Evolutionary conservation across 306 rosid species (phyloP), one percentile per base, ranked within the genome.

Genomic region (Rosa rugosa): DNA sequence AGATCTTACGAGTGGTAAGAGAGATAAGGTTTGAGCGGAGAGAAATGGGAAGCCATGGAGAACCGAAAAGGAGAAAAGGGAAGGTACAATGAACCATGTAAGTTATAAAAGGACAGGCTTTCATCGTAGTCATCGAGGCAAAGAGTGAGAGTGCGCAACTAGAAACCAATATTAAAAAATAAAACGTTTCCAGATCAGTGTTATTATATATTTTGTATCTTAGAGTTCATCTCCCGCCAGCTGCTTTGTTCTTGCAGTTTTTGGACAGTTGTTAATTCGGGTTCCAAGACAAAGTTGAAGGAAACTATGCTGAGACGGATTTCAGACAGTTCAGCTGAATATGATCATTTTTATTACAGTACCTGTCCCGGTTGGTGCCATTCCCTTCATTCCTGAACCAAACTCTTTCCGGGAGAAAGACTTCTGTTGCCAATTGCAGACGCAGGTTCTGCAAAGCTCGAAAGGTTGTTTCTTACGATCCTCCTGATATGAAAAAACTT

Each of bases 41-140:
- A 73, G 57, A 82, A 71, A 59, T 67, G 84, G 83, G 86, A 62
- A 84, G 93, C 89, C 93, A 89, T 87, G 80, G 81, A 74, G 78
- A 49, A 64, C 65, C 34, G n/a, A 72, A 85, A 81, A 40, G 25
- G 67, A 41, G 65, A 66, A 68, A 80, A 66, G 50, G 71, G 38
- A 51, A 59, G 72, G 42, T 47, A 40, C 59, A 11, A 49, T 0
- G 2, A 42, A 46, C 56, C 77, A 66, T 71, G 25, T 64, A 54
- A 75, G 45, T 54, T 31, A 57, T 69, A 79, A 83, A 81, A 69
- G 77, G 53, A 57, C 56, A 69, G 8, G 69, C 11, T 50, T 82
- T 64, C 71, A 78, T 87, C 83, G 91, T 79, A 81, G 72, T 60
- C 88, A 79, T 79, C 86, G 87, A 89, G 88, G 87, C 63, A 76